Evolutionary conservation across 495 filamentous ascomycete genomes (phyloP).

Genomic region (Neurospora sp.): DNA sequence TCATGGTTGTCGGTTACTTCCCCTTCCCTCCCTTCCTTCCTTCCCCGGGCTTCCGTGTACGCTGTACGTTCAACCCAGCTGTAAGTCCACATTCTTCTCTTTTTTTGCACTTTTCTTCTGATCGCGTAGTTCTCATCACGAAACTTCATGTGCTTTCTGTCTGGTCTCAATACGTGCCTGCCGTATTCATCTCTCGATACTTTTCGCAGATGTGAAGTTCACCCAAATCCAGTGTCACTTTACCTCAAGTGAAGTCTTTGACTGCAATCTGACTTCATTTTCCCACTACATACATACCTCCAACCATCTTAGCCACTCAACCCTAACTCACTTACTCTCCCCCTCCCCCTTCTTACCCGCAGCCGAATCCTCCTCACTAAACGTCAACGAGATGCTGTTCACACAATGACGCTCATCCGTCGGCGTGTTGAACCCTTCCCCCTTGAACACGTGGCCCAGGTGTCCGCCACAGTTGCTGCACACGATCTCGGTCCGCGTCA

Average conservation of each 20-base stretch:
- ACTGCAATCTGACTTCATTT: not conserved
- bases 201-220: not conserved
- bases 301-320: not conserved
- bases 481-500: constrained; percentile 84
- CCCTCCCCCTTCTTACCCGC: constrained; percentile 37
- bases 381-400: constrained; percentile 85
- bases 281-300: not conserved
- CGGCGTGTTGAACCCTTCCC: constrained; percentile 80
- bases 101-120: not conserved
- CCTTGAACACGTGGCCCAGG: constrained; percentile 95
- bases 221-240: not conserved
- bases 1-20: not conserved
- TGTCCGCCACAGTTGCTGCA: constrained; percentile 92
- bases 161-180: not conserved
- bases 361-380: constrained; percentile 48
- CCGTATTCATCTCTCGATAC: not conserved
- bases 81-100: not conserved
- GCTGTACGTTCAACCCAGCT: not conserved
- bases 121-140: not conserved
- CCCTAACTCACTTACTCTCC: constrained; percentile 12
- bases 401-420: constrained; percentile 97
- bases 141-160: not conserved
- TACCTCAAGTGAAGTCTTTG: not conserved
- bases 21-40: not conserved
- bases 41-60: not conserved